phyloP scores from a whole-genome alignment of 441 rosid genomes.

The Syzygium malaccense region DNA sequence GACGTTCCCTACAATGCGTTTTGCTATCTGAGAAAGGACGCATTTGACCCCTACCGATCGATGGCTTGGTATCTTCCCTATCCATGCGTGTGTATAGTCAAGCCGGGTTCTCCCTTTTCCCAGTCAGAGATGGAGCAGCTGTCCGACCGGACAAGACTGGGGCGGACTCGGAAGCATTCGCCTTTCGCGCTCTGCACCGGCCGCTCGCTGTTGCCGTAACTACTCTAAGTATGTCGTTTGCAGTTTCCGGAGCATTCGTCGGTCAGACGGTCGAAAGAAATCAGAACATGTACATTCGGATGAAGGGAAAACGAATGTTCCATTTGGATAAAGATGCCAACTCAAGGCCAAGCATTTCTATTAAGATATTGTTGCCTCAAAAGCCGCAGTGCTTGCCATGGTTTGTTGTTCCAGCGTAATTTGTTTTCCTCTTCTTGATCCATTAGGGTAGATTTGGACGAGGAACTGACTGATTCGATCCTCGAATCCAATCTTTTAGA shows the following conservation, averaged over 20 bases:
- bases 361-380: not conserved
- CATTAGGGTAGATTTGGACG: not conserved
- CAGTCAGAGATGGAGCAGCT: too few species aligned
- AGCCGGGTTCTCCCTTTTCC: too few species aligned
- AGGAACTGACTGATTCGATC: rapidly evolving
- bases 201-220: too few species aligned
- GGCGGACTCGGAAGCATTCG: too few species aligned
- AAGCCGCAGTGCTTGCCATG: not conserved
- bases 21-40: not conserved
- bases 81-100: too few species aligned
- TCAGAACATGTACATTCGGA: not conserved
- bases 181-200: not conserved
- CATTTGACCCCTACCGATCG: too few species aligned
- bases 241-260: not conserved
- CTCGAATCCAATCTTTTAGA: not conserved
- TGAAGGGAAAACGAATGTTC: not conserved
- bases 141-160: too few species aligned
- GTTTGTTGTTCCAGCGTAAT: not conserved
- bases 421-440: not conserved
- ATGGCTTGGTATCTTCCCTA: too few species aligned
- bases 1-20: not conserved
- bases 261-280: not conserved
- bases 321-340: not conserved
- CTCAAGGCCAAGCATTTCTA: not conserved
- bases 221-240: not conserved